These are phyloP conservation scores for Hericium alpestre DNA, from an alignment of 768 basidiomycete species.

Conservation along the genomic window DNA sequence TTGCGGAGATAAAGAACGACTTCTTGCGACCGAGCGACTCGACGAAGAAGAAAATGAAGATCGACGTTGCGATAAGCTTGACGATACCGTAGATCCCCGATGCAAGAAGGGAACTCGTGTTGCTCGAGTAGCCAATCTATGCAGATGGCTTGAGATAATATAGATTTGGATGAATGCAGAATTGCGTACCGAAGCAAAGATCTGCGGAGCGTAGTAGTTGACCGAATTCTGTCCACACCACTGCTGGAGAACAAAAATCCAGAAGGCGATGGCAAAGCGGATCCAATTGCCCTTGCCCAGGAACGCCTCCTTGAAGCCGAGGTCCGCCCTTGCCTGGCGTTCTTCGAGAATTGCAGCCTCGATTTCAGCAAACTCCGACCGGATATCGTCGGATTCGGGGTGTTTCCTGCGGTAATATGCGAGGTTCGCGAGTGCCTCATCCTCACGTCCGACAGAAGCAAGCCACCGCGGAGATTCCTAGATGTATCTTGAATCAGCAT, in stretches of 20 bases:
- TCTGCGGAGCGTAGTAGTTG: constrained; percentile 63
- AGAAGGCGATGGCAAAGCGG: constrained; percentile 77
- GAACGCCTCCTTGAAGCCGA: constrained; percentile 63
- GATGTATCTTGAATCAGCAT: neutral
- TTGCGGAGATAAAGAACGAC: constrained; percentile 60
- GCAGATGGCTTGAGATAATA: constrained; percentile 2
- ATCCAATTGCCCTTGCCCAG: constrained; percentile 72
- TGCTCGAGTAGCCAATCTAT: constrained; percentile 57
- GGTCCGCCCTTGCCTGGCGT: constrained; percentile 47
- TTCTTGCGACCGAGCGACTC: constrained; percentile 60
- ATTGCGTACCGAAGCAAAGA: constrained; percentile 48
- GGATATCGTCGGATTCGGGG: constrained; percentile 31
- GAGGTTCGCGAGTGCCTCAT: constrained; percentile 48
- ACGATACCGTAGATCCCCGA: constrained; percentile 62
- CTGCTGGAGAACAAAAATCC: constrained; percentile 73
- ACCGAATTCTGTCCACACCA: constrained; percentile 82
- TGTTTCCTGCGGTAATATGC: constrained; percentile 49
- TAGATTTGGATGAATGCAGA: neutral
- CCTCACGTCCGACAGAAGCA: constrained; percentile 45
- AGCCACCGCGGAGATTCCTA: constrained; percentile 74
- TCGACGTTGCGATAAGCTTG: constrained; percentile 53
- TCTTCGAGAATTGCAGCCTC: constrained; percentile 73
- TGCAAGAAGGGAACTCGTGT: constrained; percentile 53
- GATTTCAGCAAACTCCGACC: constrained; percentile 68
- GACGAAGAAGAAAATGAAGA: constrained; percentile 60